Evolutionary conservation across 805 yeast species (phyloP), one percentile per base, ranked within the genome.

Genomic region (Candida maris): DNA sequence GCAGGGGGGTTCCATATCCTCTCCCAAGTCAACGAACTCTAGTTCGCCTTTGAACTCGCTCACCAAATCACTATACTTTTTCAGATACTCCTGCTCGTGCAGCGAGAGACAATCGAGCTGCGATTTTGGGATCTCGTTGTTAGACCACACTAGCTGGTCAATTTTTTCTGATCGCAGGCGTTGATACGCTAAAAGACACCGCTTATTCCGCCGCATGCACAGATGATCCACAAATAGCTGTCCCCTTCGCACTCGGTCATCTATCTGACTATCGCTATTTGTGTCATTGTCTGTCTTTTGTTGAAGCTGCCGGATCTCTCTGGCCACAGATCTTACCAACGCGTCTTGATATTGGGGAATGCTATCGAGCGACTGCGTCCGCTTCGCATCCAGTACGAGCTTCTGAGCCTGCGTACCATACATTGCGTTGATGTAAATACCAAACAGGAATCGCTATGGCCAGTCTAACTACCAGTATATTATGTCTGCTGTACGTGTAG

Each of bases 381-480:
- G 68, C 44, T 88, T 83, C 12, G 97, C 93, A 40, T 93, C 97
- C 23, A 78, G 67, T 2, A 85, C 71, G n/a, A 91, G 73, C 57
- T 91, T 91, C 42, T 77, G 75, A 2, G 91, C 96, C 4, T 75
- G 51, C 50, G 89, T 97, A 19, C 97, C 97, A 51, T 86, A 86
- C 98, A 91, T 91, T 5, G n/a, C n/a, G n/a, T n/a, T n/a, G n/a
- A n/a, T n/a, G n/a, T n/a, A n/a, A n/a, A n/a, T n/a, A n/a, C n/a
- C n/a, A n/a, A n/a, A n/a, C n/a, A n/a, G n/a, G n/a, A n/a, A n/a
- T n/a, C n/a, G n/a, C n/a, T n/a, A n/a, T n/a, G n/a, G n/a, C n/a
- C n/a, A n/a, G n/a, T n/a, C n/a, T n/a, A n/a, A n/a, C n/a, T n/a
- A n/a, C n/a, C n/a, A n/a, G n/a, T n/a, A n/a, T n/a, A n/a, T n/a